Evolutionary conservation across 192 early-diverging fungal species (phyloP), one percentile per base, ranked within the genome.

Genomic region (Coemansia sp.): DNA sequence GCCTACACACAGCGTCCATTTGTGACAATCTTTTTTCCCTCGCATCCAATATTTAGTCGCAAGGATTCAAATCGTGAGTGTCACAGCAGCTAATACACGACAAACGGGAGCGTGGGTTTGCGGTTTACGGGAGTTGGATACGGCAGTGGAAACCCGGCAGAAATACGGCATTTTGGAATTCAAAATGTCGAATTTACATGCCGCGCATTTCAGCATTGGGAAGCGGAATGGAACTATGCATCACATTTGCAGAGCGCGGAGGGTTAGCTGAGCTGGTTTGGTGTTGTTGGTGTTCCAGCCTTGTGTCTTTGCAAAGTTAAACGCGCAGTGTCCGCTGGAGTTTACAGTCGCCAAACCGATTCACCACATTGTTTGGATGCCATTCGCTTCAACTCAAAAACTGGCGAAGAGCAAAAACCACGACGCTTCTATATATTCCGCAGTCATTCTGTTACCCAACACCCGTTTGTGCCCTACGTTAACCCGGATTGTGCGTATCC

Each of bases 41-140:
- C 65, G 58, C 58, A 67, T 67, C 65, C 58, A 51, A 60, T 58
- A 60, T 58, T 57, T 58, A 36, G 58, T 67, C 37, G 49, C 66
- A 52, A 56, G 51, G 66, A 60, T 67, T 59, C 38, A 67, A 60
- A 60, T 47, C 42, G 66, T 67, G 66, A 67, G 66, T 67, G 58
- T 67, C 58, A 31, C 28, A 26, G 54, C 20, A 31, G 8, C 3
- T 42, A 14, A n/a, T 42, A n/a, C 14, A n/a, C 15, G 40, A n/a
- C 40, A 42, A 15, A n/a, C 10, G 14, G 40, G 40, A n/a, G 15
- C 40, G 40, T 42, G 28, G 28, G 28, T 31, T 31, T 31, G 28
- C 28, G 52, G 24, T 54, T 54, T 3, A 15, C 52, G 52, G 24
- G 52, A 10, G 26, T 37, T 64, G 47, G 42, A 42, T 49, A 28